Conservation (phyloP, 495 filamentous ascomycete species). For the Annulohypoxylon moriforme region DNA sequence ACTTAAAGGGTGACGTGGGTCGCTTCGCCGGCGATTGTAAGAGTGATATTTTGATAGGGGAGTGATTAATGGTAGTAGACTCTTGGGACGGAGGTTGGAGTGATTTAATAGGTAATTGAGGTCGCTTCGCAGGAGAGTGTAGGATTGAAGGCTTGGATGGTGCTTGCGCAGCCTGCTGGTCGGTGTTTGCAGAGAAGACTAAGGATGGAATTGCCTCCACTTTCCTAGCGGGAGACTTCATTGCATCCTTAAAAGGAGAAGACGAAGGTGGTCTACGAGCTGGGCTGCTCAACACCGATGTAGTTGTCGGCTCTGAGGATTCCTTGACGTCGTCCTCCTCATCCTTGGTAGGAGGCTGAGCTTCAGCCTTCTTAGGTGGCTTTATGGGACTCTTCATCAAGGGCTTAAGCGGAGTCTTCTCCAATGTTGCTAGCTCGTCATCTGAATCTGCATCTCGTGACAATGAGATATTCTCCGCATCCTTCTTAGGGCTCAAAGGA, state of each 20-base stretch:
- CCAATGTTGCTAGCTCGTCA: conserved; percentile 64
- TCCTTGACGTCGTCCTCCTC: conserved; percentile 31
- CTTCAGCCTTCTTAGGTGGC: conserved; percentile 50
- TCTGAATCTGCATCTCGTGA: conserved; percentile 58
- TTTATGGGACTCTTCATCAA: conserved; percentile 62
- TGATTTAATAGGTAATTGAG: conserved; percentile 55
- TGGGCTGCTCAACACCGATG: conserved; percentile 56
- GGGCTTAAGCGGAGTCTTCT: conserved; percentile 60
- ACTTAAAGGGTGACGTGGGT: conserved; percentile 44
- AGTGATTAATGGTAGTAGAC: conserved; percentile 23
- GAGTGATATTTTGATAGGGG: conserved; percentile 44
- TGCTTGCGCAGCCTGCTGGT: conserved; percentile 32
- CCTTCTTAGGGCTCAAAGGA: conserved; percentile 68
- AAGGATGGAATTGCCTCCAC: conserved; percentile 61
- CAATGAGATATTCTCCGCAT: conserved; percentile 57
- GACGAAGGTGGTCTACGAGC: conserved; percentile 59
- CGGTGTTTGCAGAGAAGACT: conserved; percentile 56
- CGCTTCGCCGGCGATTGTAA: conserved; percentile 43
- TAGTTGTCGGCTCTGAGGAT: conserved; percentile 34
- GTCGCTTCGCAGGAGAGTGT: conserved; percentile 61
- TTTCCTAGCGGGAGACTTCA: conserved; percentile 62
- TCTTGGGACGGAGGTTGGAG: conserved; percentile 44
- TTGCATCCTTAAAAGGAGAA: conserved; percentile 61
- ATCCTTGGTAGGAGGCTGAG: conserved; percentile 37
- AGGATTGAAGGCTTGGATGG: conserved; percentile 57